phyloP scores from a whole-genome alignment of 1,139 yeast species.

The Scheffersomyces titani region DNA sequence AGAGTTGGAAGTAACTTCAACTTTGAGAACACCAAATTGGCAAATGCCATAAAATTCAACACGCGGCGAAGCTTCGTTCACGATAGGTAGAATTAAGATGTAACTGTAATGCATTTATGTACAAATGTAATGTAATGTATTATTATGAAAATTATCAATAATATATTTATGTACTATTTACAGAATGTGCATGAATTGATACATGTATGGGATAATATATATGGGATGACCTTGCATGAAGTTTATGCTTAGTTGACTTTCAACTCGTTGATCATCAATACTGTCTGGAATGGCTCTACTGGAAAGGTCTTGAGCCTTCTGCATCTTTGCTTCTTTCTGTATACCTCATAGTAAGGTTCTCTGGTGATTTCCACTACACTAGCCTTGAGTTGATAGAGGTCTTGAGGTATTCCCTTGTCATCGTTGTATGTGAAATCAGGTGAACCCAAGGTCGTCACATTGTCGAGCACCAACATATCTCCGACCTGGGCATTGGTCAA shows the following conservation, averaged over 20 bases:
- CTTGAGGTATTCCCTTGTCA: conserved; percentile 33
- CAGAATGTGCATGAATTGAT: too few species aligned
- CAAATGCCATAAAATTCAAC: conserved; percentile 40
- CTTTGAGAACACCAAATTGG: conserved; percentile 67
- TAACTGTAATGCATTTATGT: background rate
- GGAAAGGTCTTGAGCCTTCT: conserved; percentile 80
- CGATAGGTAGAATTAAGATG: background rate
- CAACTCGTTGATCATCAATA: conserved; percentile 76
- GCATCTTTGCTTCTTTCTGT: conserved; percentile 73
- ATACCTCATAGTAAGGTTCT: conserved; percentile 65
- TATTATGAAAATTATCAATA: too few species aligned
- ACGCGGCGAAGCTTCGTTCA: conserved; percentile 23
- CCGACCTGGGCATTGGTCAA: conserved; percentile 80
- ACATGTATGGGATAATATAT: background rate
- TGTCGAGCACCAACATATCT: conserved; percentile 68
- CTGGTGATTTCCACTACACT: conserved; percentile 84
- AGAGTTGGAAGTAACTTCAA: conserved; percentile 46
- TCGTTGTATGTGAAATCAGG: conserved; percentile 68
- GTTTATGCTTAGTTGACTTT: conserved; percentile 31
- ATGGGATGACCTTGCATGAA: background rate
- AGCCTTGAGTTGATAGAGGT: conserved; percentile 66
- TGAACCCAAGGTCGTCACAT: conserved; percentile 82
- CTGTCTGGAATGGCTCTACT: conserved; percentile 80
- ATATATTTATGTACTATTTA: background rate
- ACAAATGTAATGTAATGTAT: too few species aligned